A percentile compares a stretch with the other conserved stretches of the same genome.
These are phyloP conservation scores for Podospora didyma DNA, from an alignment of 495 filamentous ascomycete genomes.

Conservation along the genomic window DNA sequence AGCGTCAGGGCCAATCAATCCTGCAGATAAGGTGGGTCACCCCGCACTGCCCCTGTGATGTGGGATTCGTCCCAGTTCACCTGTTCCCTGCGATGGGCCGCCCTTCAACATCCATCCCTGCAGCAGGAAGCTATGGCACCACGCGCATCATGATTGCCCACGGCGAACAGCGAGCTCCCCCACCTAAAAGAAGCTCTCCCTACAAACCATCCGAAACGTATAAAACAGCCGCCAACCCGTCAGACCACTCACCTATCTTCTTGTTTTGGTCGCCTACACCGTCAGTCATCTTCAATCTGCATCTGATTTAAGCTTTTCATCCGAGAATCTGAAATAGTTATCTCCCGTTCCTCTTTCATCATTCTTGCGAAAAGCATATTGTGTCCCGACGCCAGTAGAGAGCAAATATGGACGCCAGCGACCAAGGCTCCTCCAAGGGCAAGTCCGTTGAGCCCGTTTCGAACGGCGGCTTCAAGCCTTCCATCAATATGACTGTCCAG, in stretches of 20 bases:
- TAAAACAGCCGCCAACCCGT: background rate
- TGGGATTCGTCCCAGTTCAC: too few species aligned
- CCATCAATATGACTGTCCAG: conserved; percentile 66
- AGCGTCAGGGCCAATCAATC: too few species aligned
- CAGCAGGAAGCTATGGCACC: too few species aligned
- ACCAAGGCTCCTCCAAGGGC: conserved; percentile 19
- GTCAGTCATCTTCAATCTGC: background rate
- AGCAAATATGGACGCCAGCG: background rate
- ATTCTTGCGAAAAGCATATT: background rate
- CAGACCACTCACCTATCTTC: background rate
- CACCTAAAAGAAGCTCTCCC: background rate
- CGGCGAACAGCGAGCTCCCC: background rate
- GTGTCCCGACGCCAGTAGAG: background rate
- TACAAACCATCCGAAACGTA: background rate
- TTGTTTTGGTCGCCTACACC: background rate
- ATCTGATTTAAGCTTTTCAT: background rate
- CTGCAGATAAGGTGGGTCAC: too few species aligned
- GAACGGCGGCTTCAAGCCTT: conserved; percentile 34
- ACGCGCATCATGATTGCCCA: too few species aligned
- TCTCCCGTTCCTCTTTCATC: background rate
- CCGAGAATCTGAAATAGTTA: background rate
- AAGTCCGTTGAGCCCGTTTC: conserved; percentile 15
- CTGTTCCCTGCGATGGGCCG: too few species aligned
- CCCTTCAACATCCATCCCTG: too few species aligned
- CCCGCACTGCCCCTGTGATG: too few species aligned